Base-by-base conservation (phyloP, 2,329 filamentous ascomycete genomes). In the Domatiomyces catenatus region DNA sequence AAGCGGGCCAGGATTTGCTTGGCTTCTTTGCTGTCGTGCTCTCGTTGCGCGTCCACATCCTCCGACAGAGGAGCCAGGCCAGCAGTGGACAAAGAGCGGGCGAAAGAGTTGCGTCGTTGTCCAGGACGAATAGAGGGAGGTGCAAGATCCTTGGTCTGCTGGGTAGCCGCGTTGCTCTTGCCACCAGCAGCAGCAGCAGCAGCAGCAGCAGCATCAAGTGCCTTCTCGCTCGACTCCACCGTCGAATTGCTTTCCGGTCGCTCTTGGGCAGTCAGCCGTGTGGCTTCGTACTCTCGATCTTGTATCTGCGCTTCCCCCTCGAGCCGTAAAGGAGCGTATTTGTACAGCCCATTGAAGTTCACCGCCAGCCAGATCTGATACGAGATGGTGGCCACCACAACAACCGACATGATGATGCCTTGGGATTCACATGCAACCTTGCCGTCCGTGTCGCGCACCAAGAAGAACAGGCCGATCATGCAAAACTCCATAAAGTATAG, bases 401-500 rank as follows among this genome's bases (percentile, higher is more conserved):
- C 48, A 42, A 54, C 45, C 32, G 48, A 36, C 52, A 54, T 54
- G 47, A 54, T 51, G 48, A 54, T 52, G 44, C 52, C 52, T 28
- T 54, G 52, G 22, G 48, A 46, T 46, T 51, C 52, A 46, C 50
- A 51, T 20, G 48, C 2, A 39, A 53, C 51, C 24, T 49, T 49
- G 15, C 48, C 47, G 8, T 54, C 17, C 44, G 45, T 36, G 46
- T 53, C 53, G 20, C 49, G 48, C 8, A 53, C 53, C 39, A 55
- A 28, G 48, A 55, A 55, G 46, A 55, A 55, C 39, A 55, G 44
- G 47, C 53, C 53, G 36, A 50, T 52, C 45, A 55, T 36, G 47
- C 53, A 55, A 20, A 55, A 39, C 28, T 55, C 53, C 53, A 55
- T 55, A 20, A 53, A 49, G 44, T 55, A 55, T 42, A 55, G 26